Percentiles rank a stretch among this genome's conserved stretches.
Evolutionary conservation across 139 green algal species (phyloP).

Genomic region (Chlamydomonas applanata): DNA sequence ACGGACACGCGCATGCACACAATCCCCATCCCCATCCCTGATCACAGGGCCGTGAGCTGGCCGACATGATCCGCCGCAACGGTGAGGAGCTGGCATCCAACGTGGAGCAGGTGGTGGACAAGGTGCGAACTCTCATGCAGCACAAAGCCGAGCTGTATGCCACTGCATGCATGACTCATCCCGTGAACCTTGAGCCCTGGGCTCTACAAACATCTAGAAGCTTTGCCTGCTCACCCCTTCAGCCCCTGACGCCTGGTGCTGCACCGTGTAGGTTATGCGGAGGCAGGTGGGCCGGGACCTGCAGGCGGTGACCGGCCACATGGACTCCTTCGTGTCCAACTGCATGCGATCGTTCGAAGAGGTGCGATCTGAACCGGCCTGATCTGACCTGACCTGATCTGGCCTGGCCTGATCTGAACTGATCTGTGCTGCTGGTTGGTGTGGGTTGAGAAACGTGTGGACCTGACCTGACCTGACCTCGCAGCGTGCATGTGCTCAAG

Average conservation of each 20-base stretch:
- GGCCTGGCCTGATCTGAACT: too few relatives aligned
- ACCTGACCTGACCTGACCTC: too few relatives aligned
- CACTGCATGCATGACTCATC: too few relatives aligned
- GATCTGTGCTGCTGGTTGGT: too few relatives aligned
- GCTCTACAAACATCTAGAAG: too few relatives aligned
- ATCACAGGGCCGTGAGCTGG: conserved; percentile 22
- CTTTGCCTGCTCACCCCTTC: not conserved
- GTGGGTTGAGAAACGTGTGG: too few relatives aligned
- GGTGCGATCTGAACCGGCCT: too few relatives aligned
- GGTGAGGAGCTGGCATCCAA: conserved; percentile 64
- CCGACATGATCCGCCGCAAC: conserved; percentile 52
- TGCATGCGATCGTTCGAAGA: conserved; percentile 59
- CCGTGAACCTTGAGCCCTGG: too few relatives aligned
- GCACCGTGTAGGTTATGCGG: conserved; percentile 17
- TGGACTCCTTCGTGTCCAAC: conserved; percentile 46
- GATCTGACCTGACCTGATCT: too few relatives aligned
- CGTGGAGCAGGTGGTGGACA: conserved; percentile 69
- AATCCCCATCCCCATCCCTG: not conserved
- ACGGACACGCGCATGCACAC: too few relatives aligned
- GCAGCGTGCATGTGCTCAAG: too few relatives aligned
- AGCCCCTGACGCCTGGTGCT: not conserved
- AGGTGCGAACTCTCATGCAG: conserved; percentile 24
- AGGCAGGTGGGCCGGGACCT: conserved; percentile 25
- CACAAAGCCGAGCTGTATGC: too few relatives aligned
- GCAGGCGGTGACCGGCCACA: conserved; percentile 33